Conservation (phyloP, 2,329 filamentous ascomycete species). For the Mycosphaerelloides madeirae region DNA sequence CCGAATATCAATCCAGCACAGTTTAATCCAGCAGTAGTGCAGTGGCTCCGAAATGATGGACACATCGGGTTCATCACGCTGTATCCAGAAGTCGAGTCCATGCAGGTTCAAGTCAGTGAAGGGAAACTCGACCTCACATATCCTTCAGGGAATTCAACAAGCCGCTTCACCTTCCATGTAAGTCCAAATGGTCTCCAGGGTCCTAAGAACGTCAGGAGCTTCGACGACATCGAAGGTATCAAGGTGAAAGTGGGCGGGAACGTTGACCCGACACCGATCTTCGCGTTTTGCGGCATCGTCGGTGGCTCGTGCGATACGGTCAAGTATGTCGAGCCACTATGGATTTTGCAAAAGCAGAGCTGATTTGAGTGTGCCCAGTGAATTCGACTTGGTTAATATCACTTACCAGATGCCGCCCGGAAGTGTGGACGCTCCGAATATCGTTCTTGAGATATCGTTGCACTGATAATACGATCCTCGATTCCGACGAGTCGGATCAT, state of each 20-base stretch:
- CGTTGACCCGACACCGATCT: slow-evolving; percentile 7
- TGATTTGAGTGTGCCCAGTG: slow-evolving; percentile 4
- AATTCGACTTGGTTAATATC: slow-evolving; percentile 19
- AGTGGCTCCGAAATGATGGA: slow-evolving; percentile 45
- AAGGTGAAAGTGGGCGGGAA: slow-evolving; percentile 8
- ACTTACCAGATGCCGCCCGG: slow-evolving; percentile 15
- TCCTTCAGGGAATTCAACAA: slow-evolving; percentile 44
- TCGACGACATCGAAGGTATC: slow-evolving; percentile 12
- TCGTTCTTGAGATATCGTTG: slow-evolving; percentile 9
- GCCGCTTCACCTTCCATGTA: slow-evolving; percentile 14
- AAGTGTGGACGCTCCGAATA: slow-evolving; percentile 11
- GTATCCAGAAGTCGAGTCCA: slow-evolving; percentile 26
- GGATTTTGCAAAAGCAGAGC: neutral
- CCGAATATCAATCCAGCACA: slow-evolving; percentile 47
- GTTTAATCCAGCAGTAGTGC: slow-evolving; percentile 58
- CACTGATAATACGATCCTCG: no score
- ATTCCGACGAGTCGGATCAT: no score
- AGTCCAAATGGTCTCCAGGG: slow-evolving; percentile 14
- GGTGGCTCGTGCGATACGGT: slow-evolving; percentile 15
- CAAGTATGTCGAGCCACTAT: slow-evolving; percentile 11
- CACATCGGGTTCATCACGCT: slow-evolving; percentile 17
- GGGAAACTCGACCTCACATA: slow-evolving; percentile 49
- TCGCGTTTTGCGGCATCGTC: slow-evolving; percentile 14
- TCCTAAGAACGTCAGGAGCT: slow-evolving; percentile 9
- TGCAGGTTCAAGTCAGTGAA: slow-evolving; percentile 11